A percentile compares a stretch with the other conserved stretches of the same genome.
Evolutionary conservation across 768 basidiomycete genomes (phyloP).

Genomic region (Phylloporus arenicola): DNA sequence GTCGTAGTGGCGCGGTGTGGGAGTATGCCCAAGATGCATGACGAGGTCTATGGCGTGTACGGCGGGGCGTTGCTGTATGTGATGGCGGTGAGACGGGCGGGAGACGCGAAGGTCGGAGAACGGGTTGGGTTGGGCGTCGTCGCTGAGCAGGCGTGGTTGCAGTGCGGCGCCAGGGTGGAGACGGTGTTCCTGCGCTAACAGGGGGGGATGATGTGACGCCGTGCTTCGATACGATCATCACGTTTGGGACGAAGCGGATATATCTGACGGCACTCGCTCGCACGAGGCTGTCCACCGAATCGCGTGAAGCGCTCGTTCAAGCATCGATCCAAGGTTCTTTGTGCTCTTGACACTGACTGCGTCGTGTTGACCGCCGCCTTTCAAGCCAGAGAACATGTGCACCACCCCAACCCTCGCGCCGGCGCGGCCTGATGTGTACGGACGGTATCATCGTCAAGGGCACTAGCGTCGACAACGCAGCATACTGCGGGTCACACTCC

Average conservation of each 20-base stretch:
- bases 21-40: not conserved
- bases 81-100: not conserved
- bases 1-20: not conserved
- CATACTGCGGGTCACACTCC: slow-evolving; percentile 56
- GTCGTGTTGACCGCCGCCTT: not conserved
- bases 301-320: slow-evolving; percentile 46
- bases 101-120: not conserved
- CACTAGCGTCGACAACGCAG: slow-evolving; percentile 89
- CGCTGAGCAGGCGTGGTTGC: not conserved
- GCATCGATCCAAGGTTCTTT: slow-evolving; percentile 55
- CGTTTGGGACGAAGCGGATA: too few relatives aligned
- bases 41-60: not conserved
- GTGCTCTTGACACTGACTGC: not conserved
- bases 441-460: slow-evolving; percentile 75
- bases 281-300: slow-evolving; percentile 30
- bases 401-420: slow-evolving; percentile 91
- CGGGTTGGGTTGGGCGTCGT: not conserved
- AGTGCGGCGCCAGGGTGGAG: too few relatives aligned
- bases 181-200: not conserved
- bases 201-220: not conserved
- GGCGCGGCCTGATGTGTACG: slow-evolving; percentile 76
- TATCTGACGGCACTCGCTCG: too few relatives aligned
- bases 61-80: not conserved
- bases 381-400: slow-evolving; percentile 62
- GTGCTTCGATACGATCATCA: too few relatives aligned